Evolutionary conservation across 73 alveolate species (phyloP), one percentile per base, ranked within the genome.

Genomic region (Symbiodinium natans): DNA sequence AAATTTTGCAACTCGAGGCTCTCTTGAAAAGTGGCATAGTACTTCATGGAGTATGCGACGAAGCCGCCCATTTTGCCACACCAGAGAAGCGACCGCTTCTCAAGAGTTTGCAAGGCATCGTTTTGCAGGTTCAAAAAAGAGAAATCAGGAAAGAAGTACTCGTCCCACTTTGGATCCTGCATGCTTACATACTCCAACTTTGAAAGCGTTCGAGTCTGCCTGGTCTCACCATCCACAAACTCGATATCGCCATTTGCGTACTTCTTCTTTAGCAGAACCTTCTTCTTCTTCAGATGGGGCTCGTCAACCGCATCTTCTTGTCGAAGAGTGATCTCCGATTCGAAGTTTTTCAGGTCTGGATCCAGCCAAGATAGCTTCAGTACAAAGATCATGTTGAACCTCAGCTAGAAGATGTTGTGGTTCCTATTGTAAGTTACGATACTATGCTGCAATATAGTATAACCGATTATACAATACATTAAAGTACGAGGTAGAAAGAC

Each of bases 21-120:
- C 25, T 88, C 95, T 27, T 82, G 34, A 40, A 88, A 88, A 68
- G 95, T 88, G 34, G 86, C 95, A 40, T 88, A 82, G 75, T 59
- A 38, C 73, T 88, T 88, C 86, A n/a, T 33, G 36, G 48, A 43
- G 54, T 83, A 88, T 9, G 74, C 59, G 4, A 88, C 95, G 73
- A 59, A 36, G 1, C 77, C 77, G 77, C 77, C 77, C 31, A 21
- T 27, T 1, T 63, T 34, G 25, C 77, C 77, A 27, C 77, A 63
- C 77, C 77, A 63, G 77, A 63, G 77, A 21, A 63, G 77, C 36
- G 77, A 21, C 25, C 77, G 29, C 25, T 27, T 63, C 77, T 63
- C 77, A 21, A 63, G 34, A 15, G 77, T 63, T 63, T 27, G 77
- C 77, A 63, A 21, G 77, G 36, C 77, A 1, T 63, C 77, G 25